Conservation (phyloP, 1,284 basidiomycete species). For the Grifola frondosa region DNA sequence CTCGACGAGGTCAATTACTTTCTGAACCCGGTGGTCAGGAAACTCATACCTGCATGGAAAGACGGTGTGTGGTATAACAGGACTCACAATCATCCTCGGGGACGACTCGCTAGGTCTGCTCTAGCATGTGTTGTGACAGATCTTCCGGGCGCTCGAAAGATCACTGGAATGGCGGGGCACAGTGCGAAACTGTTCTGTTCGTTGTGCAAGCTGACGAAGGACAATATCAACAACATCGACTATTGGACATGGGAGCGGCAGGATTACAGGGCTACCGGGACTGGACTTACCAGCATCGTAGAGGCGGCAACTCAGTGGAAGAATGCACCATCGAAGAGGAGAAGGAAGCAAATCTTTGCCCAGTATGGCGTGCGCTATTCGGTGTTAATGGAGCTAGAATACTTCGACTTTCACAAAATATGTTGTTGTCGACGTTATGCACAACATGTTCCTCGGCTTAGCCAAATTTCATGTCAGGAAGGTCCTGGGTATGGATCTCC, state of each 20-base stretch:
- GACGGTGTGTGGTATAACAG: slow-evolving; percentile 28
- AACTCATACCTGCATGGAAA: slow-evolving; percentile 31
- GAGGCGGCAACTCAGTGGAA: too few species aligned
- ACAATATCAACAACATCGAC: too few species aligned
- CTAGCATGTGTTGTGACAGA: slow-evolving; percentile 31
- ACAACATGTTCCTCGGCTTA: slow-evolving; percentile 28
- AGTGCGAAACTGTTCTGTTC: too few species aligned
- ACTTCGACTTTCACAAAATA: slow-evolving; percentile 33
- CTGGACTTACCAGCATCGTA: too few species aligned
- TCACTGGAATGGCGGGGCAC: slow-evolving; percentile 18
- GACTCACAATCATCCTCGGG: slow-evolving; percentile 25
- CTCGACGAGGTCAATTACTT: slow-evolving; percentile 35
- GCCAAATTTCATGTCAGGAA: slow-evolving; percentile 24
- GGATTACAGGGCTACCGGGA: too few species aligned
- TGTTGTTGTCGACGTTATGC: slow-evolving; percentile 34
- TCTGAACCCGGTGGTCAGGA: slow-evolving; percentile 34
- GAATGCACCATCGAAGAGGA: slow-evolving; percentile 15
- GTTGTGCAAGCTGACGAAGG: too few species aligned
- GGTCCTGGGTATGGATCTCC: slow-evolving; percentile 21
- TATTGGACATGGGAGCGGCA: too few species aligned
- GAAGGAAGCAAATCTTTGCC: slow-evolving; percentile 20
- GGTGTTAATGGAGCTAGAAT: slow-evolving; percentile 29
- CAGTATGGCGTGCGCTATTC: slow-evolving; percentile 30
- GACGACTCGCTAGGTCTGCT: slow-evolving; percentile 27
- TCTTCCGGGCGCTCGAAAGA: slow-evolving; percentile 31